These are phyloP conservation scores for Ilyonectria sp. DNA, from an alignment of 2,329 filamentous ascomycete species.

Conservation along the genomic window DNA sequence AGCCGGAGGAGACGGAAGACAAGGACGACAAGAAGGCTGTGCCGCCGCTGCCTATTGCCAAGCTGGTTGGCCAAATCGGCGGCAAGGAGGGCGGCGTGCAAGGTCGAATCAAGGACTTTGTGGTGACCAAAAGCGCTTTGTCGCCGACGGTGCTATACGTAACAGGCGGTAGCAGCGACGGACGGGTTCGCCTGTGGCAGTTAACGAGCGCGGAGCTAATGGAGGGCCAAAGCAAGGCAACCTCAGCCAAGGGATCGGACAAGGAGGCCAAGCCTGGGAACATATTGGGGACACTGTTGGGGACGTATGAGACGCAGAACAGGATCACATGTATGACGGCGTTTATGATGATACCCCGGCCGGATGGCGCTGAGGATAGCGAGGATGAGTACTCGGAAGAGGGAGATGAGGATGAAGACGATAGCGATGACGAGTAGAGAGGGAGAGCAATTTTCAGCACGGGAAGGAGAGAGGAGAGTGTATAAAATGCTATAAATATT, in stretches of 20 bases:
- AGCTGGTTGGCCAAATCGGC: conserved; percentile 83
- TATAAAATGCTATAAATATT: not conserved
- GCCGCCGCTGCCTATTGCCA: conserved; percentile 68
- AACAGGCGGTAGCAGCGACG: conserved; percentile 87
- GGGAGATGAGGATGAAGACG: conserved; percentile 55
- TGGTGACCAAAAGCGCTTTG: conserved; percentile 67
- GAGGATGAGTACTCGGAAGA: conserved; percentile 66
- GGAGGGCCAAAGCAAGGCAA: conserved; percentile 45
- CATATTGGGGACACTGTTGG: conserved; percentile 76
- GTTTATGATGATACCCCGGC: conserved; percentile 85
- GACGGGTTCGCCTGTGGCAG: conserved; percentile 84
- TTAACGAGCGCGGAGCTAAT: conserved; percentile 63
- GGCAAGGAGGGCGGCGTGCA: conserved; percentile 78
- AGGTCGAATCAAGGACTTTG: conserved; percentile 91
- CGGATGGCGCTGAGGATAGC: conserved; percentile 73
- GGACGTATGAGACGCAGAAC: conserved; percentile 87
- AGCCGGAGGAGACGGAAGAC: conserved; percentile 51
- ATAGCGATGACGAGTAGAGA: conserved; percentile 54
- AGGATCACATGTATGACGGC: conserved; percentile 90
- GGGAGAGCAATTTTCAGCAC: not conserved
- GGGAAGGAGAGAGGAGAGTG: not conserved
- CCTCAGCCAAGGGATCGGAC: conserved; percentile 45
- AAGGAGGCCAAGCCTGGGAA: conserved; percentile 38
- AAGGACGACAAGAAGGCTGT: conserved; percentile 41
- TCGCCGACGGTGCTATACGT: conserved; percentile 66